A percentile compares a stretch with the other conserved stretches of the same genome.
Conservation (phyloP, 202 grass and related monocot species). For the Musa balbisiana region DNA sequence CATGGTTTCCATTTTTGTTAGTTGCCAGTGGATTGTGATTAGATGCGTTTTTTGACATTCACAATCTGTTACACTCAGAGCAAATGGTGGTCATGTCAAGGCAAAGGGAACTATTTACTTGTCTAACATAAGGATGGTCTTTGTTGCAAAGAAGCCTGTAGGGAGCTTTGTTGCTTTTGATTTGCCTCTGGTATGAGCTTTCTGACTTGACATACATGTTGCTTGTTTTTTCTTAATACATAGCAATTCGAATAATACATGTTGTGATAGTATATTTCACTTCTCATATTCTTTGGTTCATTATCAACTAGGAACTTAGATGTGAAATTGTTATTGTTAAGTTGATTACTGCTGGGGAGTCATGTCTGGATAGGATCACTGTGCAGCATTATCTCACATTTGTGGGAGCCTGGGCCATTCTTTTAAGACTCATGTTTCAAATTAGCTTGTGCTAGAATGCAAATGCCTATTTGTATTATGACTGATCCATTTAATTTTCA, state of each 20-base stretch:
- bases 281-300: background rate
- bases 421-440: background rate
- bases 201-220: background rate
- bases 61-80: constrained; percentile 31
- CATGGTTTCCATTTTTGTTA: background rate
- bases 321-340: background rate
- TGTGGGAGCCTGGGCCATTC: background rate
- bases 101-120: constrained; percentile 89
- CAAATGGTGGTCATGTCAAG: constrained; percentile 53
- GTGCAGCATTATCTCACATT: background rate
- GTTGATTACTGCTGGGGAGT: background rate
- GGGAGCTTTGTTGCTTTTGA: constrained; percentile 87
- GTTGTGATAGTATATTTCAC: background rate
- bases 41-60: background rate
- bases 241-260: background rate
- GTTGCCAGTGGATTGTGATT: background rate
- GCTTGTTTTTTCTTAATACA: background rate
- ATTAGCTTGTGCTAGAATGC: background rate
- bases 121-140: constrained; percentile 93
- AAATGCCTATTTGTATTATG: too few species aligned
- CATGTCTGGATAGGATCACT: background rate
- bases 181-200: constrained; percentile 65
- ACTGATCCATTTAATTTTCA: too few species aligned
- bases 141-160: constrained; percentile 75
- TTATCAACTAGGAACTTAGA: background rate